Base-by-base conservation (phyloP, 768 basidiomycete species). In the Lactarius psammicola region DNA sequence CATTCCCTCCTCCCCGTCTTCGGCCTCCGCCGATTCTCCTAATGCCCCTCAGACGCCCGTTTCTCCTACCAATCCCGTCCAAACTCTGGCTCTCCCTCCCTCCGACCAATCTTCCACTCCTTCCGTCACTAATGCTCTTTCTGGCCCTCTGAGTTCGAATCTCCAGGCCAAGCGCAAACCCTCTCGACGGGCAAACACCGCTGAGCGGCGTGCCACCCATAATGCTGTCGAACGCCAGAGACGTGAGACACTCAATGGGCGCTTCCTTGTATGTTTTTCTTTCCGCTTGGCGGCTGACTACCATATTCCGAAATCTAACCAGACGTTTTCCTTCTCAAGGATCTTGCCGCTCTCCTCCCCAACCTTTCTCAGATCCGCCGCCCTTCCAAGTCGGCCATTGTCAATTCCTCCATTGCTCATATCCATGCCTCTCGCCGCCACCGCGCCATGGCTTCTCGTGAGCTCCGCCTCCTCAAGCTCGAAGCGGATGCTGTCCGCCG, bases 161-260 rank as follows among this genome's bases (percentile, higher is more conserved):
- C 68, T 77, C n/a, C 82, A 84, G 67, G 74, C 79, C 65, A 92
- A 90, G 75, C 86, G 90, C 76, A 96, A 96, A 76, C 86, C 92
- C 62, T 86, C 85, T 72, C 84, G 94, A 68, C 86, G 95, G 36
- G 95, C 94, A 60, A 98, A 98, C 78, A 98, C 95, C 60, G 95
- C 95, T 59, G 96, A 98, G 76, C 92, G 95, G 77, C 82, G 96
- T 40, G 94, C 94, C 4, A 95, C 92, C 26, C 96, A 99, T 79
- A 99, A 98, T 75, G 96, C 97, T 36, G 94, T 98, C 64, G 97
- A 98, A 80, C 84, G 97, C 59, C 90, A 91, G 73, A 85, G 96
- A 56, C 81, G 96, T 58, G 96, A 98, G 80, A 95, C 91, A 54
- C 80, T 98, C 59, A 99, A 98, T 75, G 86, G 90, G 60, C 85